A percentile compares a stretch with the other conserved stretches of the same genome.
Conservation (phyloP, 108 stramenopile genomes). For the Thalassiosira profunda region DNA sequence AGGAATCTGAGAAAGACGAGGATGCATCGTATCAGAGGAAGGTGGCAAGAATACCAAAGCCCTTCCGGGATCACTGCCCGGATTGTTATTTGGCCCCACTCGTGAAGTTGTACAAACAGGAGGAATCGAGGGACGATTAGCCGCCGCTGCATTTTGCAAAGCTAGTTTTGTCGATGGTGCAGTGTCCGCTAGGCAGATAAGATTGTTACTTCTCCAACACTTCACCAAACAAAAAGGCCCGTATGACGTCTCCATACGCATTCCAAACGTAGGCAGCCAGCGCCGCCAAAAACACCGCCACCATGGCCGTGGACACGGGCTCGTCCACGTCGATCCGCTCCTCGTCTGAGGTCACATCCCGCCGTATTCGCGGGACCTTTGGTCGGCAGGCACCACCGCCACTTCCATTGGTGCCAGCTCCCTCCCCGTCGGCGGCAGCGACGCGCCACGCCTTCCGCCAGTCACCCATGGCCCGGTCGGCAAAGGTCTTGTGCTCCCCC, state of each 20-base stretch:
- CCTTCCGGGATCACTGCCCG: constrained; percentile 57
- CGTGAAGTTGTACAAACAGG: background rate
- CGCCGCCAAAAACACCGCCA: constrained; percentile 20
- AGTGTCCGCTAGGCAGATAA: too few species aligned
- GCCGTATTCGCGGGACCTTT: constrained; percentile 32
- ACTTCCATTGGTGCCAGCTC: background rate
- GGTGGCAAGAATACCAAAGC: constrained; percentile 37
- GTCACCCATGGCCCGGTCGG: constrained; percentile 40
- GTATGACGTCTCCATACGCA: constrained; percentile 23
- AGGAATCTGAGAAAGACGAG: constrained; percentile 11
- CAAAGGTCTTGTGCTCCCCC: constrained; percentile 53
- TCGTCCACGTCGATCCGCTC: constrained; percentile 14
- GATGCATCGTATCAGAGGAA: constrained; percentile 19
- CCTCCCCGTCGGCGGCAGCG: background rate
- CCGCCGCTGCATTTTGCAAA: too few species aligned
- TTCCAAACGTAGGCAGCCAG: constrained; percentile 36
- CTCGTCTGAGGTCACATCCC: constrained; percentile 2
- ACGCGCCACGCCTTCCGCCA: constrained; percentile 38
- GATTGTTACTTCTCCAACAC: too few species aligned
- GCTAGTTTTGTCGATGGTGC: too few species aligned
- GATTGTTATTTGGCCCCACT: constrained; percentile 52
- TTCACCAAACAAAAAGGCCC: background rate
- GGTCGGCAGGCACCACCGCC: background rate
- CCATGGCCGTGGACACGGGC: constrained; percentile 35
- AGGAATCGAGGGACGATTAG: too few species aligned